phyloP scores from a whole-genome alignment of 1,284 basidiomycete genomes.

The Microbotryomycetes sp. region DNA sequence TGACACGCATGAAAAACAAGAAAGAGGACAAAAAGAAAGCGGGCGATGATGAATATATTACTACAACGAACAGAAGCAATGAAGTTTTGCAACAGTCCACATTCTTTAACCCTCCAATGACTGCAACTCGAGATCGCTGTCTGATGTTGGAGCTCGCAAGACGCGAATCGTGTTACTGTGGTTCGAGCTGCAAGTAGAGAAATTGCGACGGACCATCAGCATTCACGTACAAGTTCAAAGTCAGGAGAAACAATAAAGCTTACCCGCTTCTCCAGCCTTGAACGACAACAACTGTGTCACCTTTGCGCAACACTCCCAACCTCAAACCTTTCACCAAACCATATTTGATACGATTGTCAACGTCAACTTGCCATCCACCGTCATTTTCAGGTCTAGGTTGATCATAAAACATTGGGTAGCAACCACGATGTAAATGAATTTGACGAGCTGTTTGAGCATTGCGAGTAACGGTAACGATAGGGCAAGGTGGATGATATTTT shows the following conservation, averaged over 20 bases:
- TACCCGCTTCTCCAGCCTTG: slow-evolving; percentile 96
- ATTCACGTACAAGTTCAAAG: neutral
- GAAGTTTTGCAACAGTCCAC: too few relatives aligned
- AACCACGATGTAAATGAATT: slow-evolving; percentile 92
- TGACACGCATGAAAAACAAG: neutral
- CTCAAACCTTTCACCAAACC: slow-evolving; percentile 82
- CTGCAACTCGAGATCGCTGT: slow-evolving; percentile 22
- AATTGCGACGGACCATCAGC: neutral
- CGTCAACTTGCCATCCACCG: slow-evolving; percentile 95
- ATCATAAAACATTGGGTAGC: slow-evolving; percentile 95
- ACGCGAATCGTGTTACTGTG: slow-evolving; percentile 19
- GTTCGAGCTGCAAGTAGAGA: neutral
- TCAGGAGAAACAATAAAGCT: neutral
- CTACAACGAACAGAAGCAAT: neutral
- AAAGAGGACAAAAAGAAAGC: neutral
- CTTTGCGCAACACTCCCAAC: slow-evolving; percentile 81
- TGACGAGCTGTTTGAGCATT: slow-evolving; percentile 93
- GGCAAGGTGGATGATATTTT: slow-evolving; percentile 91
- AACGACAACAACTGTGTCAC: slow-evolving; percentile 85
- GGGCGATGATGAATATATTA: too few relatives aligned
- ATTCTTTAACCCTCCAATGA: slow-evolving; percentile 6
- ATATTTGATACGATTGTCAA: slow-evolving; percentile 82
- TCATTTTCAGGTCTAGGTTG: slow-evolving; percentile 80
- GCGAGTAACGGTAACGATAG: slow-evolving; percentile 94
- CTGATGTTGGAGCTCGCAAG: slow-evolving; percentile 23